A percentile compares a stretch with the other conserved stretches of the same genome.
phyloP scores from a whole-genome alignment of 2,329 filamentous ascomycete genomes.

The Bimuria novae-zelandiae region DNA sequence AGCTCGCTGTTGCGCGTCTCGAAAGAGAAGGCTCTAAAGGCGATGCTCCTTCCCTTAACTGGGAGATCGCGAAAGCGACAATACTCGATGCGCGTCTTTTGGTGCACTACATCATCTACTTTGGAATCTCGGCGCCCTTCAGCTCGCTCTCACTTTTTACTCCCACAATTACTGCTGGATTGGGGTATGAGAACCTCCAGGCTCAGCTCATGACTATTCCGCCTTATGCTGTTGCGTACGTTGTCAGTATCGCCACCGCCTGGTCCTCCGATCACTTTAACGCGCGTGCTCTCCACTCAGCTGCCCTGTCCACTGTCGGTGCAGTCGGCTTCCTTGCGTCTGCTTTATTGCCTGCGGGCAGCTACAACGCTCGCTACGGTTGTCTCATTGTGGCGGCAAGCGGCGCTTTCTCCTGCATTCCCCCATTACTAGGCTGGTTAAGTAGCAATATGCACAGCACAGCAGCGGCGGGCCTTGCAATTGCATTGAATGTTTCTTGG shows the following conservation, averaged over 20 bases:
- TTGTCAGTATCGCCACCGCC: slow-evolving; percentile 46
- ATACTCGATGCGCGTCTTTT: slow-evolving; percentile 58
- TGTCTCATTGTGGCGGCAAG: slow-evolving; percentile 70
- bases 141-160: slow-evolving; percentile 60
- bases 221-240: slow-evolving; percentile 66
- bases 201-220: slow-evolving; percentile 72
- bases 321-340: slow-evolving; percentile 65
- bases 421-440: slow-evolving; percentile 72
- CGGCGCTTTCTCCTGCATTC: slow-evolving; percentile 71
- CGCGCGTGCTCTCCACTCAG: slow-evolving; percentile 56
- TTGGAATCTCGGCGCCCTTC: slow-evolving; percentile 29
- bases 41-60: slow-evolving; percentile 46
- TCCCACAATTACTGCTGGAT: slow-evolving; percentile 66
- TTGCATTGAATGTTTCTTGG: slow-evolving; percentile 71
- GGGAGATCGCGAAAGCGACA: slow-evolving; percentile 53
- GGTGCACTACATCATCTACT: slow-evolving; percentile 53
- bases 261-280: slow-evolving; percentile 27
- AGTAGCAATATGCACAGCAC: slow-evolving; percentile 70
- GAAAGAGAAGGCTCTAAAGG: slow-evolving; percentile 51
- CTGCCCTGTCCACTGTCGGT: slow-evolving; percentile 47
- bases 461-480: slow-evolving; percentile 67
- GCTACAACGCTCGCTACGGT: slow-evolving; percentile 67
- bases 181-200: slow-evolving; percentile 58
- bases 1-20: slow-evolving; percentile 45
- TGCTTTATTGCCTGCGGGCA: slow-evolving; percentile 63